These are phyloP conservation scores for Aspergillus sp. DNA, from an alignment of 2,329 filamentous ascomycete species.

Conservation along the genomic window DNA sequence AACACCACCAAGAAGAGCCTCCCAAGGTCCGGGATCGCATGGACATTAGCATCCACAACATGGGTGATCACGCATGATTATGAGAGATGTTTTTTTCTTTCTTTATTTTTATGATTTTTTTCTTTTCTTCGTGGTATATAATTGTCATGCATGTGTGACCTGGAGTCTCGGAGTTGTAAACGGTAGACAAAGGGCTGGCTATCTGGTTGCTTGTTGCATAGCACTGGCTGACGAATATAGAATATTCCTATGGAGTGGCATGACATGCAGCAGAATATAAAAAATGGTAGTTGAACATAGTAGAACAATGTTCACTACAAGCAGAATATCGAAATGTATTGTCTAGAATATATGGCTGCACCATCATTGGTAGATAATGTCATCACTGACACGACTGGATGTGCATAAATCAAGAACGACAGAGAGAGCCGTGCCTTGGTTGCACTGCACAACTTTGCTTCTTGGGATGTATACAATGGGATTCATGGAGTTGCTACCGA, in stretches of 20 bases:
- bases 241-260: too few relatives aligned
- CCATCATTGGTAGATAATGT: too few relatives aligned
- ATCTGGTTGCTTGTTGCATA: slow-evolving; percentile 14
- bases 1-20: slow-evolving; percentile 29
- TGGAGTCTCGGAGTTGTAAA: slow-evolving; percentile 21
- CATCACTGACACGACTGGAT: too few relatives aligned
- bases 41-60: slow-evolving; percentile 62
- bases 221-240: slow-evolving; percentile 2
- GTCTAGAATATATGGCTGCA: too few relatives aligned
- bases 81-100: slow-evolving; percentile 10
- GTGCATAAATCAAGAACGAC: too few relatives aligned
- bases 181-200: slow-evolving; percentile 16
- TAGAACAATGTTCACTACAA: too few relatives aligned
- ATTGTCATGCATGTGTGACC: slow-evolving; percentile 6
- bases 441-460: too few relatives aligned
- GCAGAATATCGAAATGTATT: too few relatives aligned
- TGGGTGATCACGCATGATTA: slow-evolving; percentile 44
- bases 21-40: slow-evolving; percentile 49
- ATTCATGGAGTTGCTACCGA: too few relatives aligned
- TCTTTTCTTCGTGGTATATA: slow-evolving; percentile 1
- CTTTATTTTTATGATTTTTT: background rate
- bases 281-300: too few relatives aligned
- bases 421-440: too few relatives aligned
- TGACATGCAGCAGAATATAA: background rate
- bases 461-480: too few relatives aligned